These are phyloP conservation scores for Neltuma alba DNA, from an alignment of 306 rosid genomes.

Conservation along the genomic window DNA sequence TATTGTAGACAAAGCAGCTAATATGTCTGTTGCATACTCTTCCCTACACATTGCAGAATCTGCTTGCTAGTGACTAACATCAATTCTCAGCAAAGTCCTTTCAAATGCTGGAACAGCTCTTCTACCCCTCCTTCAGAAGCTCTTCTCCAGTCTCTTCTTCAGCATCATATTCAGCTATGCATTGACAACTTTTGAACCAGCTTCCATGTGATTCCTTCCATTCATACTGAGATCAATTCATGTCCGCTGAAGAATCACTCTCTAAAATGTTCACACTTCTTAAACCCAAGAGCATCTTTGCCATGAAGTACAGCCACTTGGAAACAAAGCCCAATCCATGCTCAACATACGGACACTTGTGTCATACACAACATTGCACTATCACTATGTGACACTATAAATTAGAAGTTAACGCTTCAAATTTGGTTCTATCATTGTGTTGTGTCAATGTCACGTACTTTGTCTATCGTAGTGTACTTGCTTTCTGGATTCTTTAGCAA, in stretches of 20 bases:
- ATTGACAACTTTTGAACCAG: constrained; percentile 30
- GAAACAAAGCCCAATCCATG: neutral
- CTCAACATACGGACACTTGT: neutral
- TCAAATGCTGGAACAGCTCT: constrained; percentile 47
- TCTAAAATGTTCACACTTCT: constrained; percentile 4
- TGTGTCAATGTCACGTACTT: neutral
- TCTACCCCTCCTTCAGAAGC: constrained; percentile 48
- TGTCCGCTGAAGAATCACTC: neutral
- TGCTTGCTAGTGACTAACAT: constrained; percentile 39
- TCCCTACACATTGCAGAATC: constrained; percentile 28
- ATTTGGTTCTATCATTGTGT: neutral
- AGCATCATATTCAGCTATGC: constrained; percentile 31
- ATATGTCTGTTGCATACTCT: constrained; percentile 34
- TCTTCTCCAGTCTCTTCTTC: constrained; percentile 35
- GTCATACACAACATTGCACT: neutral
- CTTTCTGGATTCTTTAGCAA: neutral
- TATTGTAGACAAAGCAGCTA: constrained; percentile 35
- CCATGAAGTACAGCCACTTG: neutral
- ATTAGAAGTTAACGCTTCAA: neutral
- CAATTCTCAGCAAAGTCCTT: constrained; percentile 38
- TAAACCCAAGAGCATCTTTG: constrained; percentile 15
- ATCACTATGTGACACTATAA: neutral
- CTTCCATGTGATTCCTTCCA: constrained; percentile 27
- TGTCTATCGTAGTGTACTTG: neutral
- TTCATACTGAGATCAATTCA: constrained; percentile 8